phyloP scores from a whole-genome alignment of 202 grass and related monocot species.

The Elaeis oleifera region DNA sequence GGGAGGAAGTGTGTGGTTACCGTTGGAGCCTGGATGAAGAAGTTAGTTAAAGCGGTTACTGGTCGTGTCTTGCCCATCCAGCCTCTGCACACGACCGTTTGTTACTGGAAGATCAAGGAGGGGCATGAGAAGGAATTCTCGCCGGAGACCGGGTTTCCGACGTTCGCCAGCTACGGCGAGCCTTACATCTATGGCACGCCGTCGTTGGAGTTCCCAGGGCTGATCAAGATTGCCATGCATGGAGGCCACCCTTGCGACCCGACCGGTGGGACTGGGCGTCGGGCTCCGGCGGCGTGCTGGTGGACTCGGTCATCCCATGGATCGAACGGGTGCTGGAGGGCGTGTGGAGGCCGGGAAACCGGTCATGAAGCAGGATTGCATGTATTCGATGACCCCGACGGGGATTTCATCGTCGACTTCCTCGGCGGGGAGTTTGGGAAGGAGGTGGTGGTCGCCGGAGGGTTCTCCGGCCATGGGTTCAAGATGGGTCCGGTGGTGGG shows the following conservation, averaged over 20 bases:
- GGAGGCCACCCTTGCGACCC: slow-evolving; percentile 54
- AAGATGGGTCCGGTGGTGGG: slow-evolving; percentile 61
- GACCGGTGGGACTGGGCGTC: slow-evolving; percentile 48
- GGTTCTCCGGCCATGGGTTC: slow-evolving; percentile 82
- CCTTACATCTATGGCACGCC: slow-evolving; percentile 73
- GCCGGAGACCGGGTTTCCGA: slow-evolving; percentile 51
- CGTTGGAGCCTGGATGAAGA: slow-evolving; percentile 47
- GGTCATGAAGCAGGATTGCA: slow-evolving; percentile 59
- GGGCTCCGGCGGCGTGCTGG: slow-evolving; percentile 12
- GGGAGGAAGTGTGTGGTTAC: slow-evolving; percentile 54
- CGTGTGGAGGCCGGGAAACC: slow-evolving; percentile 46
- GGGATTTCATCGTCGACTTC: slow-evolving; percentile 65
- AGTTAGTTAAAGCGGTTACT: slow-evolving; percentile 31
- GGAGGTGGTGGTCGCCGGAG: slow-evolving; percentile 65
- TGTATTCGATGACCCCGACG: slow-evolving; percentile 85
- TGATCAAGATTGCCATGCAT: slow-evolving; percentile 74
- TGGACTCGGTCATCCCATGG: slow-evolving; percentile 48
- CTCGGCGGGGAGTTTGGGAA: slow-evolving; percentile 59
- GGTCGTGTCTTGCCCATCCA: slow-evolving; percentile 42
- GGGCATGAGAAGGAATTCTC: slow-evolving; percentile 38
- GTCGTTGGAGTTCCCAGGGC: slow-evolving; percentile 59
- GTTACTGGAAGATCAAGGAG: slow-evolving; percentile 62
- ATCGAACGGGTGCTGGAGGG: slow-evolving; percentile 41
- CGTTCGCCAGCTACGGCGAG: slow-evolving; percentile 65
- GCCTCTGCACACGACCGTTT: slow-evolving; percentile 48